A percentile compares a stretch with the other conserved stretches of the same genome.
Conservation (phyloP, 164 flowering plant genomes). For the Akebia trifoliata region DNA sequence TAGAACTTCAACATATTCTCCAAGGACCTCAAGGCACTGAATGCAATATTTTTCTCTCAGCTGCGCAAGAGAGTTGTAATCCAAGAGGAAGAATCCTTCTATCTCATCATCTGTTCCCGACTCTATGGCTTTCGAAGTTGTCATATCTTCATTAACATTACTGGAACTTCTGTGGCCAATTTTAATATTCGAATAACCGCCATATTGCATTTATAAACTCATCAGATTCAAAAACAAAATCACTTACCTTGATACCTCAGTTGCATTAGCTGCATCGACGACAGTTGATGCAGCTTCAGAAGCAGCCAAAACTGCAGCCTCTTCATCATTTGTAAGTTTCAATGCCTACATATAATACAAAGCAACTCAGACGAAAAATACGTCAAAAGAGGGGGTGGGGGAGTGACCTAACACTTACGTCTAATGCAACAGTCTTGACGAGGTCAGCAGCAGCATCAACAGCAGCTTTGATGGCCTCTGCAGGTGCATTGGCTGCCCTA, state of each 20-base stretch:
- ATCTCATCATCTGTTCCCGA: slow-evolving; percentile 52
- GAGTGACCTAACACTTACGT: slow-evolving; percentile 37
- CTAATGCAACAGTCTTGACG: slow-evolving; percentile 81
- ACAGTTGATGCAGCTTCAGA: slow-evolving; percentile 85
- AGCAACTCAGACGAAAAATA: slow-evolving; percentile 5
- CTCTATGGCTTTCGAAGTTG: slow-evolving; percentile 24
- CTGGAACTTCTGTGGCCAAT: slow-evolving; percentile 42
- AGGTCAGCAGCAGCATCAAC: slow-evolving; percentile 97
- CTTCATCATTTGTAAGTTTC: slow-evolving; percentile 60
- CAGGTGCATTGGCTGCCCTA: slow-evolving; percentile 75
- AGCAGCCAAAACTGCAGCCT: slow-evolving; percentile 85
- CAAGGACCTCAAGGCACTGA: slow-evolving; percentile 80
- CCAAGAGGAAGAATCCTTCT: slow-evolving; percentile 58
- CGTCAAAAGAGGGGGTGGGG: background rate
- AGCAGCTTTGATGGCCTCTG: slow-evolving; percentile 83
- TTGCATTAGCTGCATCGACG: slow-evolving; percentile 79
- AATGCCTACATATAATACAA: slow-evolving; percentile 45
- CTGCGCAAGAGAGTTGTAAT: slow-evolving; percentile 55
- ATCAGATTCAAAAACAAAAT: background rate
- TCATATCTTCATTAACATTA: slow-evolving; percentile 27
- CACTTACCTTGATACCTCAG: slow-evolving; percentile 70
- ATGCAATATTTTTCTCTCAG: slow-evolving; percentile 81
- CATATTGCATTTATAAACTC: slow-evolving; percentile 1
- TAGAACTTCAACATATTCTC: slow-evolving; percentile 94
- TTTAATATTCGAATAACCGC: background rate